phyloP scores from a whole-genome alignment of 2,329 filamentous ascomycete species.

The Diaporthe longicolla region DNA sequence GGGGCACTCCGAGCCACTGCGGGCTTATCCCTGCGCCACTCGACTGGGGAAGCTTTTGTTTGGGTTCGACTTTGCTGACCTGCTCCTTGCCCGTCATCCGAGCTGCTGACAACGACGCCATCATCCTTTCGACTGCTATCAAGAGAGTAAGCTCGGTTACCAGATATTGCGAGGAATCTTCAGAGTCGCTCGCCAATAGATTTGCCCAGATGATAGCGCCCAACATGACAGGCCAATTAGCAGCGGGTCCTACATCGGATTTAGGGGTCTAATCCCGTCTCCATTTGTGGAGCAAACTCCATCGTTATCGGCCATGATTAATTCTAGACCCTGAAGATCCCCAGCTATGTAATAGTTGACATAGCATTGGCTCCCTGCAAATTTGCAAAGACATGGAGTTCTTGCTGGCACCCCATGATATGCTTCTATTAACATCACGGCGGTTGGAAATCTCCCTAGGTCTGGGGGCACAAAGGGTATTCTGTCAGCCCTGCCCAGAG shows the following conservation, averaged over 20 bases:
- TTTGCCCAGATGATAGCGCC: background rate
- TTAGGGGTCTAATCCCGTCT: conserved; percentile 14
- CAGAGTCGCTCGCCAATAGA: background rate
- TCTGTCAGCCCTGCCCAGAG: too few species aligned
- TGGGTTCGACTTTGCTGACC: conserved; percentile 3
- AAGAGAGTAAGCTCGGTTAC: background rate
- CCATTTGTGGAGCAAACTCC: background rate
- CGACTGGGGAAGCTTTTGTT: background rate
- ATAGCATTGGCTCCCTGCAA: background rate
- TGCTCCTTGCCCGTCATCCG: background rate
- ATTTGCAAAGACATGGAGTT: background rate
- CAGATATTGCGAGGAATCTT: background rate
- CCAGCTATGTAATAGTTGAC: background rate
- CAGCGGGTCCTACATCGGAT: background rate
- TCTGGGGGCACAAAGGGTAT: too few species aligned
- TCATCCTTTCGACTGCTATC: background rate
- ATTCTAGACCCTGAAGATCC: background rate
- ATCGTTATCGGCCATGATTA: background rate
- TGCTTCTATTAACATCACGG: too few species aligned
- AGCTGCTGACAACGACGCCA: background rate
- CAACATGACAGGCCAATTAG: background rate
- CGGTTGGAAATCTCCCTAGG: background rate
- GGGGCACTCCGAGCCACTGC: background rate
- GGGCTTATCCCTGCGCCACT: background rate
- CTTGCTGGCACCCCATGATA: too few species aligned